Evolutionary conservation across 805 yeast genomes (phyloP), one percentile per base, ranked within the genome.

Genomic region (Wickerhamomyces xylosicus): DNA sequence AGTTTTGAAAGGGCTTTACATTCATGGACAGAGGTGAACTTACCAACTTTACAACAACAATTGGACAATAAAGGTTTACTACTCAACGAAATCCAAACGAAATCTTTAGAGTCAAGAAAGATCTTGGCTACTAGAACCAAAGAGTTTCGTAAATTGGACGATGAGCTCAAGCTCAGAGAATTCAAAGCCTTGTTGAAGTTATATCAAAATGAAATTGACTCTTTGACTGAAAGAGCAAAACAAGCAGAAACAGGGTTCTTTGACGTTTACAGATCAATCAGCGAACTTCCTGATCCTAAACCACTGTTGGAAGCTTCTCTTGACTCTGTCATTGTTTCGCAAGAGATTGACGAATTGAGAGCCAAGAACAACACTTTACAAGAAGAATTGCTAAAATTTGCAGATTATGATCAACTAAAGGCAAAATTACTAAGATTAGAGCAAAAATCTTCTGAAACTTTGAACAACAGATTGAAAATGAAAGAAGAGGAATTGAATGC

Each of bases 221-320:
- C 68, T 33, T 64, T 90, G 46, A 85, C 96, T 2, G 74, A 75
- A 47, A 75, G 92, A 45, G 77, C 85, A 39, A 85, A 89, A 53
- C 65, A 59, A 34, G 75, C 84, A 1, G 97, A 92, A 52, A 65
- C 70, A 31, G 69, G 77, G 22, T 81, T 92, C 52, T 74, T 87
- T 55, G 76, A 78, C 16, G 66, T 85, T 18, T 90, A 90, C 62
- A 66, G 85, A 40, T 66, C 76, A 14, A 62, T 90, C 5, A 85
- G 87, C 5, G 95, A 89, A 56, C 89, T 94, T 0, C 97, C 97
- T 0, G 97, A 90, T 61, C 97, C 97, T 1, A 74, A 71, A 44
- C 94, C 95, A 4, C 58, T 89, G 33, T 62, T 90, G 41, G 83
- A 82, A 48, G 70, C 77, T 31, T 74, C 89, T 1, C 54, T 83